Percentiles rank a stretch among this genome's conserved stretches.
phyloP scores from a whole-genome alignment of 2,329 filamentous ascomycete genomes.

The Trichoderma arundinaceum region DNA sequence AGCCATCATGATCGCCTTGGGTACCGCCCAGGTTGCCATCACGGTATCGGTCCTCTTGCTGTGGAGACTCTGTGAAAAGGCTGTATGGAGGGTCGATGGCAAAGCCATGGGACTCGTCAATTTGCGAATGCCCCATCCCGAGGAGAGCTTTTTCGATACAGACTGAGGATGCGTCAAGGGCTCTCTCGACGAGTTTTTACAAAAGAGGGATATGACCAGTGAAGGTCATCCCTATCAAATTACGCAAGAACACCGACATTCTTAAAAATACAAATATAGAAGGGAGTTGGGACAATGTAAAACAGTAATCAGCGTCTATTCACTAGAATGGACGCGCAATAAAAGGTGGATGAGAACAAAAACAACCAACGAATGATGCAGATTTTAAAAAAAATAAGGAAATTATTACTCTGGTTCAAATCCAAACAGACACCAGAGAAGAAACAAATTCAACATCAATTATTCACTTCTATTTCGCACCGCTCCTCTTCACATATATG shows the following conservation, averaged over 20 bases:
- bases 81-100: constrained; percentile 52
- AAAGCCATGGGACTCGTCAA: constrained; percentile 55
- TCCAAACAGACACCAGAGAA: neutral
- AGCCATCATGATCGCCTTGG: constrained; percentile 49
- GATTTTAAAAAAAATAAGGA: neutral
- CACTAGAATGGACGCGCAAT: neutral
- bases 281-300: neutral
- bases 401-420: neutral
- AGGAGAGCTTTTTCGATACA: constrained; percentile 54
- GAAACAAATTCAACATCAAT: neutral
- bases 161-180: constrained; percentile 38
- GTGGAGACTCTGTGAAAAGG: constrained; percentile 53
- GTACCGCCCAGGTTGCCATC: constrained; percentile 50
- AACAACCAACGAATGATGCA: neutral
- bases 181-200: neutral
- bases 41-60: constrained; percentile 42
- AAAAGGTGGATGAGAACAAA: neutral
- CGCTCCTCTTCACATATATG: neutral
- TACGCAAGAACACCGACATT: neutral
- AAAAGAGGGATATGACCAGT: neutral
- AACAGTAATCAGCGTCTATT: neutral
- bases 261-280: neutral
- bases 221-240: too few relatives aligned
- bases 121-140: constrained; percentile 46
- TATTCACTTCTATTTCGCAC: too few relatives aligned